These are phyloP conservation scores for Coffea eugenioides DNA, from an alignment of 257 asterid species.

Conservation along the genomic window DNA sequence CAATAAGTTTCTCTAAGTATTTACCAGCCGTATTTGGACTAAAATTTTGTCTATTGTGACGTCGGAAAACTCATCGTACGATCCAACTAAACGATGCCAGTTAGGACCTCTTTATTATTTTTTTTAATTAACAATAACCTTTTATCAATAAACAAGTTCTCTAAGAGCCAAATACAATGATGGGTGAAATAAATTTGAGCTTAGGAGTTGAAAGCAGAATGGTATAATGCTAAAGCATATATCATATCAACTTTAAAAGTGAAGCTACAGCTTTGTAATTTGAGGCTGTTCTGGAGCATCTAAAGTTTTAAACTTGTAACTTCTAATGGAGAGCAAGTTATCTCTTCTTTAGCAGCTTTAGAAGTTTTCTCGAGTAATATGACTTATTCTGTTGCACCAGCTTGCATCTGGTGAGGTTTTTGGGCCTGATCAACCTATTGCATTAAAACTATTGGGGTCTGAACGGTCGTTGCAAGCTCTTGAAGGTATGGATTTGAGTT, in stretches of 20 bases:
- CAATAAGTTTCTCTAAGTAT: no score
- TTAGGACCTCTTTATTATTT: background rate
- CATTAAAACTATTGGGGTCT: constrained; percentile 83
- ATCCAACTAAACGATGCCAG: background rate
- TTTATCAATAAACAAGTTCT: background rate
- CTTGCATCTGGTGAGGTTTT: constrained; percentile 91
- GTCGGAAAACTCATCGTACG: background rate
- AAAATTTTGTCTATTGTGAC: background rate
- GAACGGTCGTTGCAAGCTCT: constrained; percentile 89
- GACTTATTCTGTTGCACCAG: constrained; percentile 35
- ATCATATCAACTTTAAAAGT: background rate
- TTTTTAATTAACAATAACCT: background rate
- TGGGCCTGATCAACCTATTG: constrained; percentile 90
- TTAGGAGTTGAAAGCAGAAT: background rate
- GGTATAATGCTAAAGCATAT: no score
- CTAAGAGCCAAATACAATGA: background rate
- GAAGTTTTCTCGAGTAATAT: constrained; percentile 1
- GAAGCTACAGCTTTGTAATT: background rate
- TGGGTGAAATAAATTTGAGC: background rate
- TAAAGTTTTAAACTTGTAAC: background rate
- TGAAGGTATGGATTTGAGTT: constrained; percentile 59
- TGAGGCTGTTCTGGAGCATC: constrained; percentile 4
- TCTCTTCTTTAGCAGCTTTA: background rate
- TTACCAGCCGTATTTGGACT: background rate
- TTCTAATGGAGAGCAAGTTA: background rate